These are phyloP conservation scores for Suillus plorans DNA, from an alignment of 768 basidiomycete genomes.

Conservation along the genomic window DNA sequence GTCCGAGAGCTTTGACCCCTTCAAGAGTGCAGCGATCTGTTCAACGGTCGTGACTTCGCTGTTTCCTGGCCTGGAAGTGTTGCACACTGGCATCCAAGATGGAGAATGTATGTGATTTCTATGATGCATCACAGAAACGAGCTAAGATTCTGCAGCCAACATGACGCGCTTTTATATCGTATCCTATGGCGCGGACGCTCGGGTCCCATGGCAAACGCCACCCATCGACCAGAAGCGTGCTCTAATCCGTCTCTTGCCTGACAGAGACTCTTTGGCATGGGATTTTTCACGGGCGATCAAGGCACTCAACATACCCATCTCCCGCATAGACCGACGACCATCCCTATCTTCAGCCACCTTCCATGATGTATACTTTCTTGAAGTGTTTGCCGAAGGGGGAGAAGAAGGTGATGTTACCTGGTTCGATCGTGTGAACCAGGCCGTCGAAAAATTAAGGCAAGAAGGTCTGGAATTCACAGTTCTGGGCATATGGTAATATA, in stretches of 20 bases:
- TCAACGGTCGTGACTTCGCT: slow-evolving; percentile 61
- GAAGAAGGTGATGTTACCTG: slow-evolving; percentile 21
- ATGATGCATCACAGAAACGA: slow-evolving; percentile 1
- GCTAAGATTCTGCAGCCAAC: slow-evolving; percentile 45
- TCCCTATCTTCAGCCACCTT: slow-evolving; percentile 46
- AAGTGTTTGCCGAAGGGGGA: slow-evolving; percentile 37
- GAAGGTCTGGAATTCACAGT: slow-evolving; percentile 37
- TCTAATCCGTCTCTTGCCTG: slow-evolving; percentile 36
- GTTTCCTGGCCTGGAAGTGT: slow-evolving; percentile 61
- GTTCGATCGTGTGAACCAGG: slow-evolving; percentile 35
- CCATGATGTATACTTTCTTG: slow-evolving; percentile 63
- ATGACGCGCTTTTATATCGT: slow-evolving; percentile 70
- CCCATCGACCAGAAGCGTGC: slow-evolving; percentile 28
- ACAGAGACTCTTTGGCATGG: slow-evolving; percentile 1
- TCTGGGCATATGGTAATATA: slow-evolving; percentile 51
- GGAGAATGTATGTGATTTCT: slow-evolving; percentile 20
- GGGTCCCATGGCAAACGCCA: slow-evolving; percentile 27
- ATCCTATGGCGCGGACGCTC: slow-evolving; percentile 34
- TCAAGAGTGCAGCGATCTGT: slow-evolving; percentile 70
- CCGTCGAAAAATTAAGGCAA: slow-evolving; percentile 32
- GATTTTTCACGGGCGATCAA: slow-evolving; percentile 27
- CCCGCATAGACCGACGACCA: slow-evolving; percentile 68
- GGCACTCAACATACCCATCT: slow-evolving; percentile 42
- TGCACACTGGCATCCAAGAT: slow-evolving; percentile 66
- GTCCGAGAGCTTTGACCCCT: slow-evolving; percentile 39